Base-by-base conservation (phyloP, 345 rosid genomes). In the Toxicodendron radicans region DNA sequence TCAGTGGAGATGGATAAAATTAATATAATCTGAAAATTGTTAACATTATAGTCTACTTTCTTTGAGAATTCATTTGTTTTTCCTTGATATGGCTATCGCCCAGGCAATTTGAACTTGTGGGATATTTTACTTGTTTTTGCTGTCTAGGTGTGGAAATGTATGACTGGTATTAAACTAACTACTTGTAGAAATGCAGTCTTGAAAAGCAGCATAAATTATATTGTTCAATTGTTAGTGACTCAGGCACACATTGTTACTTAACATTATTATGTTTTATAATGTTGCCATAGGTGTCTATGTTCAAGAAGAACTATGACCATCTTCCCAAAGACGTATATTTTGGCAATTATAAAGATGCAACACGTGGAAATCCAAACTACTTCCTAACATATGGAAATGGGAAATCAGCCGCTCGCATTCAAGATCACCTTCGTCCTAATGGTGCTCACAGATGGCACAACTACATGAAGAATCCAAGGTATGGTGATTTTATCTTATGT, bases 361-460 rank as follows among this genome's bases (percentile, higher is more conserved):
- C 94, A 74, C 97, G 92, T 66, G 95, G 93, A 41, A 95, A 95
- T 80, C 97, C 97, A 64, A 95, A 93, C 77, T 93, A 87, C 76
- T 95, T 95, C 71, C 71, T 95, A 64, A 95, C 98, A 35, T 95
- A 93, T 81, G 98, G 99, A 85, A 93, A 93, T 76, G 98, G 98
- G 72, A 95, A 95, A 82, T 80, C 99, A 51, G 99, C 98, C 59
- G 98, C 99, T 66, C 95, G 97, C 57, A 81, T 93, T 67, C 93
- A 86, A 77, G 90, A 85, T 80, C 90, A 93, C 84, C 98, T 95
- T 80, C 98, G 98, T 56, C 92, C 99, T 51, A 91, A 95, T 82
- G 99, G 99, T 74, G 97, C 99, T 72, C 99, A 93, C 78, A 83
- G 99, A 86, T 95, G 99, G 99, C 97, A 93, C 80, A 95, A 91